Conservation (phyloP, 179 eudicot species). For the Monotropa hypopitys region DNA sequence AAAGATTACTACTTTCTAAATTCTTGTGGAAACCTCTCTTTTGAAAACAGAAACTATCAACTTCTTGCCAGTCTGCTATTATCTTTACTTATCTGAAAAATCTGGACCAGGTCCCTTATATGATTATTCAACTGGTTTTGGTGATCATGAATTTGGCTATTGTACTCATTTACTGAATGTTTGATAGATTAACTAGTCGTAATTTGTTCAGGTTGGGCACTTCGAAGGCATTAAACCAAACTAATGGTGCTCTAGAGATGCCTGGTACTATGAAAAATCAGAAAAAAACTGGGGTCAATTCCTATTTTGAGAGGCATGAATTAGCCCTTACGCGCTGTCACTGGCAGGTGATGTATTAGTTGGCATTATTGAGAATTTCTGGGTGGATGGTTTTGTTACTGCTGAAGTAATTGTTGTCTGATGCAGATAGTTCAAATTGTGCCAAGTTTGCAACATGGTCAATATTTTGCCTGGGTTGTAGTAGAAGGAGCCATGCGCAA, state of each 20-base stretch:
- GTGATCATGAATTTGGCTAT: not conserved
- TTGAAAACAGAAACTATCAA: not conserved
- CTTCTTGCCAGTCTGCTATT: not conserved
- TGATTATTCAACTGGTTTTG: not conserved
- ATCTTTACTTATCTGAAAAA: not conserved
- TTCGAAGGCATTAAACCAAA: constrained; percentile 26
- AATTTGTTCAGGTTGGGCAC: constrained; percentile 33
- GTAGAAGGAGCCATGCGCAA: constrained; percentile 73
- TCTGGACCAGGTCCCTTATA: not conserved
- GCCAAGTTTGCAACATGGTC: constrained; percentile 56
- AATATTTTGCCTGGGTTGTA: constrained; percentile 73
- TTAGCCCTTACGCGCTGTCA: constrained; percentile 50
- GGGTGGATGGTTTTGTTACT: constrained; percentile 7
- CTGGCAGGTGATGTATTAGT: constrained; percentile 64
- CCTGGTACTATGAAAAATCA: constrained; percentile 24
- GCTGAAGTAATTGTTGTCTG: constrained; percentile 2
- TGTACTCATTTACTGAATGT: not conserved
- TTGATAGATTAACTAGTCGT: not conserved
- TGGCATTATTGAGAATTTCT: not conserved
- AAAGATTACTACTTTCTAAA: not conserved
- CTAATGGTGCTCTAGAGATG: constrained; percentile 22
- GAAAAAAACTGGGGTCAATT: constrained; percentile 55
- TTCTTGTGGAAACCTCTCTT: not conserved
- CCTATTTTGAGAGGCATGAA: constrained; percentile 81
- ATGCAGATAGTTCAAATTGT: constrained; percentile 77